Evolutionary conservation across 805 yeast genomes (phyloP), one percentile per base, ranked within the genome.

Genomic region (Zygotorulaspora florentina): DNA sequence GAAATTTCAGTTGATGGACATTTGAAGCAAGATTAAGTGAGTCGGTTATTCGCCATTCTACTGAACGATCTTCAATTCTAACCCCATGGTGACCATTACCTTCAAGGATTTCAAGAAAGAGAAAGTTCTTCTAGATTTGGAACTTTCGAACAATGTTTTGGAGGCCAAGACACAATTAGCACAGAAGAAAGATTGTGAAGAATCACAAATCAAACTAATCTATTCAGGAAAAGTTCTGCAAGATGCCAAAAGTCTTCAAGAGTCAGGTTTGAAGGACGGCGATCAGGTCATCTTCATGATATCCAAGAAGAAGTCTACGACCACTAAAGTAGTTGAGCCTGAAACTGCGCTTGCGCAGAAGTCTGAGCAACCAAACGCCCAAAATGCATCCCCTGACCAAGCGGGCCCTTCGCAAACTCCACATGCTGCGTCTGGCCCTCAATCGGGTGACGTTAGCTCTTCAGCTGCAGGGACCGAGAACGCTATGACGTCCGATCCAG

Each of bases 251-350:
- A 74, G 85, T 2, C 73, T 91, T 48, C 84, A 76, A 41, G 74
- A 77, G 7, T 83, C 81, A 64, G 85, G 85, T 53, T 77, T 91
- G 56, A 87, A 88, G 64, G 90, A 84, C 29, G 81, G 75, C 34
- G 96, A 88, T 58, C 91, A 89, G 57, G 81, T 93, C 43, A 90
- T 93, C 46, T 91, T 89, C 66, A 91, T 93, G 98, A 77, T 89
- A 42, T 78, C 90, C 33, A 80, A 79, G 65, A 68, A 73, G 36
- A 71, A 72, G 57, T 62, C 65, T 30, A 47, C 66, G 1, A 42
- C 55, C n/a, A 27, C 57, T 8, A 59, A 56, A 26, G 56, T 57
- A 2, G 54, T 59, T 4, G 59, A 58, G 40, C 57, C 62, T 25
- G 45, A 50, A 13, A 45, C 17, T 68, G 65, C 54, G 57, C 67